phyloP scores from a whole-genome alignment of 2,329 filamentous ascomycete species.

The Trichoderma sp. region DNA sequence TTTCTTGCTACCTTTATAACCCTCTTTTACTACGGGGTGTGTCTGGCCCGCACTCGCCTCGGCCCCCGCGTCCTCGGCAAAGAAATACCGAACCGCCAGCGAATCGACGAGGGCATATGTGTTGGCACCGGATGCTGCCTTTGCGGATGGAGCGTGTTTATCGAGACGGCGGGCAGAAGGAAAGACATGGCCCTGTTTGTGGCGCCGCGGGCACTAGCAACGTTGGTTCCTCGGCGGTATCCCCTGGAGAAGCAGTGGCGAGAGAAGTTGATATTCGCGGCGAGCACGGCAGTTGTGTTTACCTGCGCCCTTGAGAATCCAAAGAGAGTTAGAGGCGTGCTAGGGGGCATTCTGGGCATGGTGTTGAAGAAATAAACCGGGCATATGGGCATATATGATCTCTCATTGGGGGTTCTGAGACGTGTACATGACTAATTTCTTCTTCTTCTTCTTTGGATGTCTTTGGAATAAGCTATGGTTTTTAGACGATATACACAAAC shows the following conservation, averaged over 20 bases:
- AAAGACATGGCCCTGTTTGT: slow-evolving; percentile 81
- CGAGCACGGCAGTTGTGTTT: slow-evolving; percentile 68
- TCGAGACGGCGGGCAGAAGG: slow-evolving; percentile 64
- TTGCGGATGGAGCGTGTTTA: slow-evolving; percentile 78
- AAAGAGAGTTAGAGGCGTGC: slow-evolving; percentile 62
- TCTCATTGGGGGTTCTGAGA: background rate
- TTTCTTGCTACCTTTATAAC: slow-evolving; percentile 77
- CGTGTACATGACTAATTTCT: background rate
- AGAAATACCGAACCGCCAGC: slow-evolving; percentile 46
- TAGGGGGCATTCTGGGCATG: slow-evolving; percentile 58
- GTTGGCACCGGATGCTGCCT: slow-evolving; percentile 69
- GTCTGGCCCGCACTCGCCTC: slow-evolving; percentile 69
- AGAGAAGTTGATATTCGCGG: slow-evolving; percentile 64
- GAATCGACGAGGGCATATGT: slow-evolving; percentile 63
- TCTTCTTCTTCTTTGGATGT: background rate
- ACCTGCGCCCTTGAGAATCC: slow-evolving; percentile 64
- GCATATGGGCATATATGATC: background rate
- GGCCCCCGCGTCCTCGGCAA: slow-evolving; percentile 67
- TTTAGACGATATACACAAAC: background rate
- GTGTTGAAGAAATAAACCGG: slow-evolving; percentile 43
- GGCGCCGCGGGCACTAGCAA: slow-evolving; percentile 72
- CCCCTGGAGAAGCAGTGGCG: slow-evolving; percentile 60
- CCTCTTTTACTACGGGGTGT: slow-evolving; percentile 83
- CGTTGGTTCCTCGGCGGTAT: slow-evolving; percentile 71
- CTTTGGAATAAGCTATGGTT: background rate